Conservation (phyloP, 1,284 basidiomycete species). For the Somion occarium region DNA sequence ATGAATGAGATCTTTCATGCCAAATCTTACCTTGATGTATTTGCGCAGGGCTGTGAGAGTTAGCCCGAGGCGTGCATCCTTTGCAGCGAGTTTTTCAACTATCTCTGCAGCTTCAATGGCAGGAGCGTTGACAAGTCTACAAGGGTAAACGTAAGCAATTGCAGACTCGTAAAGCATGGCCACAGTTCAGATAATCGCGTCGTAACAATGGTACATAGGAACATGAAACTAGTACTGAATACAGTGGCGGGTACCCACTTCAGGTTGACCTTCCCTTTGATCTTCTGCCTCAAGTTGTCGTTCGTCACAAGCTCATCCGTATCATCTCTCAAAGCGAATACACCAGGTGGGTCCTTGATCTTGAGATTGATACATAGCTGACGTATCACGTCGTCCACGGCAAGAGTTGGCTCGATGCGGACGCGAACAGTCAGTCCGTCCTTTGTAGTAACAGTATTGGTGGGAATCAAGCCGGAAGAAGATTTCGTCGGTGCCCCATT, state of each 20-base stretch:
- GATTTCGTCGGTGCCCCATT: neutral
- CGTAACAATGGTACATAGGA: too few species aligned
- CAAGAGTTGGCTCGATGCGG: slow-evolving; percentile 74
- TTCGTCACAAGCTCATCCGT: slow-evolving; percentile 89
- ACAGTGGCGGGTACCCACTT: slow-evolving; percentile 52
- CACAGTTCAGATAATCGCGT: neutral
- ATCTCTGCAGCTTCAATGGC: slow-evolving; percentile 79
- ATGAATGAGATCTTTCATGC: neutral
- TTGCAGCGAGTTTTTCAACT: slow-evolving; percentile 62
- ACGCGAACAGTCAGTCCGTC: slow-evolving; percentile 71
- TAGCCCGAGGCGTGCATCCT: slow-evolving; percentile 64
- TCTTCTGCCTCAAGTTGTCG: slow-evolving; percentile 80
- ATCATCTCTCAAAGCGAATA: slow-evolving; percentile 86
- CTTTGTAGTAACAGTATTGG: slow-evolving; percentile 73
- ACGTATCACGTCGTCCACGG: slow-evolving; percentile 75
- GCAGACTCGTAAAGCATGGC: slow-evolving; percentile 3
- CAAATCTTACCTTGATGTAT: slow-evolving; percentile 60
- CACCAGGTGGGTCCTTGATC: slow-evolving; percentile 75
- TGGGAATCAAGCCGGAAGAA: slow-evolving; percentile 52
- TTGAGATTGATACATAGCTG: slow-evolving; percentile 79
- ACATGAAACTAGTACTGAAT: too few species aligned
- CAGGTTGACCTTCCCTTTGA: slow-evolving; percentile 72
- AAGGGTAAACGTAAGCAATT: slow-evolving; percentile 4
- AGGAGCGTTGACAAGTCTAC: slow-evolving; percentile 77
- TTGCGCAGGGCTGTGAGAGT: slow-evolving; percentile 82